These are phyloP conservation scores for Balamuthia mandrillaris DNA, from an alignment of 208 protist species.

Conservation along the genomic window DNA sequence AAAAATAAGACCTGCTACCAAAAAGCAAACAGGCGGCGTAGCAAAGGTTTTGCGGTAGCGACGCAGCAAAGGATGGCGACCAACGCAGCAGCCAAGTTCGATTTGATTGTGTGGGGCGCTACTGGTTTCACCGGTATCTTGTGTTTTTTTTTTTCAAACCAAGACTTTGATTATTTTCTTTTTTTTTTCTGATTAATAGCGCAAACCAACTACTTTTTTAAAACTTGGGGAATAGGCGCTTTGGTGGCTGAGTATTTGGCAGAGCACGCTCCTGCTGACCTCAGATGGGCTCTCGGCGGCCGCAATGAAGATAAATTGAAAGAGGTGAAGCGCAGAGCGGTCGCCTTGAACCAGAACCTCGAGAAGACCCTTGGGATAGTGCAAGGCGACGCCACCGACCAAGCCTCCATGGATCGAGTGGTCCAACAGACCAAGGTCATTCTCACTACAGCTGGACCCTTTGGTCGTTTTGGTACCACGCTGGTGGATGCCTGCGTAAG, in stretches of 20 bases:
- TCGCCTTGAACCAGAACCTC: not conserved
- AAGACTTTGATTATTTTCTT: too few species aligned
- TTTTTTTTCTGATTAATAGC: too few species aligned
- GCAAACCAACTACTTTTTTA: too few species aligned
- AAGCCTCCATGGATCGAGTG: not conserved
- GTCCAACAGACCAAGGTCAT: not conserved
- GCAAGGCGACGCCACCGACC: not conserved
- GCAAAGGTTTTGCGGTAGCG: too few species aligned
- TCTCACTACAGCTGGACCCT: slow-evolving; percentile 47
- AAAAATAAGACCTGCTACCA: too few species aligned
- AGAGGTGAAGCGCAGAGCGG: not conserved
- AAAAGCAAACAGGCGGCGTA: too few species aligned
- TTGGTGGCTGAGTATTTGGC: slow-evolving; percentile 57
- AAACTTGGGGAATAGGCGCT: too few species aligned
- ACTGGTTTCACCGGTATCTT: slow-evolving; percentile 69
- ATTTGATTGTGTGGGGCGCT: slow-evolving; percentile 60
- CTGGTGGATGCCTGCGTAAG: slow-evolving; percentile 51
- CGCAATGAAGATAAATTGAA: slow-evolving; percentile 27
- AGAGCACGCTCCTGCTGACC: not conserved
- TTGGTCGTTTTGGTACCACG: slow-evolving; percentile 35
- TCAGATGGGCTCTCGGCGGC: slow-evolving; percentile 66
- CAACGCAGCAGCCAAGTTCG: too few species aligned
- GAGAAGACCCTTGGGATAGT: not conserved
- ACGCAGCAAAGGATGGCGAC: too few species aligned
- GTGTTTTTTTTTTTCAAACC: too few species aligned